Base-by-base conservation (phyloP, 78 protist species). In the Speleostelium caveatum region DNA sequence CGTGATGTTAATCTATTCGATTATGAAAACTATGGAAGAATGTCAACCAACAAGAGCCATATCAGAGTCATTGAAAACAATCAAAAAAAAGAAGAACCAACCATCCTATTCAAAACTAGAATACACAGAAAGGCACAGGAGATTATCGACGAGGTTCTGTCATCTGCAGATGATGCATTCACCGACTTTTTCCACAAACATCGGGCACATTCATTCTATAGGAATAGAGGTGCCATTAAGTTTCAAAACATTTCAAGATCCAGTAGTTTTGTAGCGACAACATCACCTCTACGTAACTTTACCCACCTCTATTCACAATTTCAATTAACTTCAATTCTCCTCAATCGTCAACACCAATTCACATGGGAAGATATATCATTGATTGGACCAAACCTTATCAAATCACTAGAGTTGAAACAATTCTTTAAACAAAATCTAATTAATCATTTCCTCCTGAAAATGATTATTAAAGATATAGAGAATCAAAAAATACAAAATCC, bases 261-360 rank as follows among this genome's bases (percentile, higher is more conserved):
- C n/a, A 58, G 19, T 28, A 58, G 59, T 12, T 58, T 38, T 1
- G 1, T 74, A 1, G 14, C 83, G 4, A 6, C 35, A 26, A 74
- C 83, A 21, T 38, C 69, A 36, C 83, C 83, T n/a, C 16, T 74
- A 3, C 22, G 83, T 30, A 58, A 35, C 26, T 74, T 74, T 30
- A 60, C 55, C 10, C 66, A 74, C 38, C 21, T 74, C 12, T 53
- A 26, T 24, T 53, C 66, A 24, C 83, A 74, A 58, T 24, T 35
- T 24, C 83, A 74, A 26, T 58, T 74, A 26, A 21, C 36, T 12
- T 58, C 69, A 22, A n/a, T 74, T 2, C 61, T 74, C 28, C 42
- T 7, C 0, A 45, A 69, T 26, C 14, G n/a, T 24, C 21, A 69
- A 28, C 19, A 10, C 8, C 7, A 33, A 5, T 72, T 72, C 33